Base-by-base conservation (phyloP, 2,329 filamentous ascomycete genomes). In the Monascus ruber region DNA sequence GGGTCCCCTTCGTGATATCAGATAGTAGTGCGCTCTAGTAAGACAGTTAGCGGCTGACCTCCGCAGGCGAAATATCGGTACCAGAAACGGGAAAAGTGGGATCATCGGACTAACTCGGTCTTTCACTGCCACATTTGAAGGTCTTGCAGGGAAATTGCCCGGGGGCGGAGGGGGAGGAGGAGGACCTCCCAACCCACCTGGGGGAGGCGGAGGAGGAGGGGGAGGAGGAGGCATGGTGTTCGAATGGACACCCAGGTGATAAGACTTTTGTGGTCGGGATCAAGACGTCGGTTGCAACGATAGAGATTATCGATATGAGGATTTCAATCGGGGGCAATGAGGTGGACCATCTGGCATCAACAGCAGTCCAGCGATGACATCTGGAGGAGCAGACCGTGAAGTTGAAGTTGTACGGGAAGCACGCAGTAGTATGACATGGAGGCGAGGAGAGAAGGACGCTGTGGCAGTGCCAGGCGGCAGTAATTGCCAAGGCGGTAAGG, bases 1-100 rank as follows among this genome's bases (percentile, higher is more conserved):
- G 68, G 49, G 68, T 73, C 47, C 89, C 91, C 62, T 93, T 94
- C 49, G 71, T 69, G 51, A 98, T 98, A 62, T 96, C 89, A 55
- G 78, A 74, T 34, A 96, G 76, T 29, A 98, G 73, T 39, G 89
- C 88, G 52, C 82, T 82, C 89, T 96, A 52, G 34, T 24, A 42
- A 34, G 43, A 33, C n/a, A 43, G 54, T 43, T 17, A 17, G 17
- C 17, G 17, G 17, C 17, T 17, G 17, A 17, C 17, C 17, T 17
- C 17, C 17, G 3, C 17, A 17, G 3, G 17, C 57, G 51, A 17
- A 10, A 28, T 32, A 37, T 28, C 32, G 24, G 26, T 6, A 5
- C 11, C n/a, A 26, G 6, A 11, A 40, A 28, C 33, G 25, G 27
- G 35, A 33, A 40, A 6, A 17, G 32, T 32, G 5, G 24, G 32